Conservation (phyloP, 371 early-diverging fungal species). For the Circinella minor region DNA sequence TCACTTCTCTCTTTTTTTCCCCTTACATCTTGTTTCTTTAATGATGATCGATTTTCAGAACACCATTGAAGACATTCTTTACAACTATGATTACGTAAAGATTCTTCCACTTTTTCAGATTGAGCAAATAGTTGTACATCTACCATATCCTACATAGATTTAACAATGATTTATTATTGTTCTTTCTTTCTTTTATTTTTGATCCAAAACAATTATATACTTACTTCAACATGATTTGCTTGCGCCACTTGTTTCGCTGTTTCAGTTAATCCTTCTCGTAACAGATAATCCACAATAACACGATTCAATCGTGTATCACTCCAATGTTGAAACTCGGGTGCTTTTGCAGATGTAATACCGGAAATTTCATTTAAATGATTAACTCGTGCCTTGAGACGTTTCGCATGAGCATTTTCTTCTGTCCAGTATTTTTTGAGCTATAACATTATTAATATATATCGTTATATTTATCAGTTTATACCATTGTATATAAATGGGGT, state of each 20-base stretch:
- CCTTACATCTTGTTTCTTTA: slow-evolving; percentile 70
- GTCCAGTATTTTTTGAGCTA: slow-evolving; percentile 74
- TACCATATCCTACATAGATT: slow-evolving; percentile 71
- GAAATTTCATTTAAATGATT: slow-evolving; percentile 76
- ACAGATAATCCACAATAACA: slow-evolving; percentile 91
- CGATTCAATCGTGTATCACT: slow-evolving; percentile 81
- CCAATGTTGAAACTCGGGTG: slow-evolving; percentile 81
- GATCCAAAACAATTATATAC: background rate
- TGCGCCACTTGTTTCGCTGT: slow-evolving; percentile 77
- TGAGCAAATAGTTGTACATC: slow-evolving; percentile 90
- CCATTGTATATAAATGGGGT: background rate
- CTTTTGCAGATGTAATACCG: slow-evolving; percentile 59
- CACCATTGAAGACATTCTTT: slow-evolving; percentile 92
- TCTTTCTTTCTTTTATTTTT: background rate
- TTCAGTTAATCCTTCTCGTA: slow-evolving; percentile 80
- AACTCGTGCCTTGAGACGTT: slow-evolving; percentile 74
- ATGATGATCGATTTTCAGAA: slow-evolving; percentile 81
- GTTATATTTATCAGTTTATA: background rate
- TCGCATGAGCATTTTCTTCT: slow-evolving; percentile 73
- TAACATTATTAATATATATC: background rate
- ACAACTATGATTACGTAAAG: slow-evolving; percentile 76
- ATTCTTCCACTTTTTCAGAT: slow-evolving; percentile 78
- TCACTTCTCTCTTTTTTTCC: background rate
- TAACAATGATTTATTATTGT: background rate
- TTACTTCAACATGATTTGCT: slow-evolving; percentile 69